Conservation (phyloP, 2,329 filamentous ascomycete genomes). For the Xylariaceae sp. region DNA sequence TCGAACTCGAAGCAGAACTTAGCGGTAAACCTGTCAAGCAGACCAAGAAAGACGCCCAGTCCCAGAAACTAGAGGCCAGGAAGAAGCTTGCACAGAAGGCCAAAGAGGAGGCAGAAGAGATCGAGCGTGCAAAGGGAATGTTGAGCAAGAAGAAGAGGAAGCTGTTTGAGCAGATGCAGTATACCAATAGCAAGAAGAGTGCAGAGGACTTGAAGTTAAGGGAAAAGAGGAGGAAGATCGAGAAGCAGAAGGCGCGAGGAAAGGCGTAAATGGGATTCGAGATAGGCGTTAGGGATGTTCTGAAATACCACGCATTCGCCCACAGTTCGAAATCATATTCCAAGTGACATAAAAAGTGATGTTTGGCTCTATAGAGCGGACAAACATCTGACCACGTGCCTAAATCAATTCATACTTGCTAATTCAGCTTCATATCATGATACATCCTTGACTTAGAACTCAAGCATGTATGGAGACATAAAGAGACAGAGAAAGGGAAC, state of each 20-base stretch:
- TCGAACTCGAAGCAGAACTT: constrained; percentile 89
- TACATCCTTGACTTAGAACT: no score
- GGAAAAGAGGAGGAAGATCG: constrained; percentile 85
- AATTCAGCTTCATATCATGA: no score
- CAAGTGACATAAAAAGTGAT: no score
- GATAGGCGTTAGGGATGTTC: constrained; percentile 5
- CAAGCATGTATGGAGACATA: no score
- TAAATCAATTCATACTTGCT: no score
- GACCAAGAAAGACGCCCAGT: constrained; percentile 50
- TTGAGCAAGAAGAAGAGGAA: constrained; percentile 97
- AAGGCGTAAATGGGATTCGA: constrained; percentile 22
- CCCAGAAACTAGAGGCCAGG: constrained; percentile 67
- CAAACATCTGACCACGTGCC: no score
- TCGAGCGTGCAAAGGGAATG: constrained; percentile 96
- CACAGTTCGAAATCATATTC: neutral
- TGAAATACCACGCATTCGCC: constrained; percentile 10
- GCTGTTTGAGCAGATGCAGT: constrained; percentile 95
- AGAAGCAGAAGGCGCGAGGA: constrained; percentile 51
- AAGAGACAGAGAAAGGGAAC: no score
- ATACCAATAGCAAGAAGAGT: constrained; percentile 91
- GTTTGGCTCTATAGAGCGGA: no score
- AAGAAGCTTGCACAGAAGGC: constrained; percentile 70
- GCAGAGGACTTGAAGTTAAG: constrained; percentile 84
- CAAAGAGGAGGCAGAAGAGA: constrained; percentile 76
- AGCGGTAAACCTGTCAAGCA: constrained; percentile 62